Evolutionary conservation across 1,284 basidiomycete genomes (phyloP).

Genomic region (Marasmius fiardii): DNA sequence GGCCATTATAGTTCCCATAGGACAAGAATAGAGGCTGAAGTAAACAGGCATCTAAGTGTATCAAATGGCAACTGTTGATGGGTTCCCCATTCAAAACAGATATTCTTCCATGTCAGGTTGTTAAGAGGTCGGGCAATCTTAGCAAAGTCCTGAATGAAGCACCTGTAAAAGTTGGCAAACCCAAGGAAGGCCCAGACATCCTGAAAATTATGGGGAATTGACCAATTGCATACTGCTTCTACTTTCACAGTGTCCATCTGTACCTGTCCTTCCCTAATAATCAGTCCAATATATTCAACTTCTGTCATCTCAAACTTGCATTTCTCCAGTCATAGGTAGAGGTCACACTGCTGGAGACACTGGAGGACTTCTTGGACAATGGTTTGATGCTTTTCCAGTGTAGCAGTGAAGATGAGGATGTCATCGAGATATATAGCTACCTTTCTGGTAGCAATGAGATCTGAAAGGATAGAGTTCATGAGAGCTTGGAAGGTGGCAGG

Average conservation of each 20-base stretch:
- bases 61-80: not conserved
- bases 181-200: not conserved
- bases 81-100: not conserved
- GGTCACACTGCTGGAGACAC: no score
- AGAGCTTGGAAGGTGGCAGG: slow-evolving; percentile 27
- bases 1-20: slow-evolving; percentile 1
- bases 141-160: no score
- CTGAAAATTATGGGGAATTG: not conserved
- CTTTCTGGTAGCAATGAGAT: slow-evolving; percentile 14
- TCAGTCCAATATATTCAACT: no score
- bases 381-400: not conserved
- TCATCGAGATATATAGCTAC: slow-evolving; percentile 3
- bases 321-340: no score
- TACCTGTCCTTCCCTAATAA: no score
- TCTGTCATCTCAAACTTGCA: no score
- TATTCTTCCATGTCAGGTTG: no score
- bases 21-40: not conserved
- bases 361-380: not conserved
- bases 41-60: not conserved
- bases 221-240: not conserved
- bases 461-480: slow-evolving; percentile 23
- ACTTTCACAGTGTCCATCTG: no score
- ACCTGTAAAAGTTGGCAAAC: no score
- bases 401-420: not conserved
- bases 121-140: no score